Evolutionary conservation across 2,329 filamentous ascomycete species (phyloP).

Genomic region (Pseudocercospora musae): DNA sequence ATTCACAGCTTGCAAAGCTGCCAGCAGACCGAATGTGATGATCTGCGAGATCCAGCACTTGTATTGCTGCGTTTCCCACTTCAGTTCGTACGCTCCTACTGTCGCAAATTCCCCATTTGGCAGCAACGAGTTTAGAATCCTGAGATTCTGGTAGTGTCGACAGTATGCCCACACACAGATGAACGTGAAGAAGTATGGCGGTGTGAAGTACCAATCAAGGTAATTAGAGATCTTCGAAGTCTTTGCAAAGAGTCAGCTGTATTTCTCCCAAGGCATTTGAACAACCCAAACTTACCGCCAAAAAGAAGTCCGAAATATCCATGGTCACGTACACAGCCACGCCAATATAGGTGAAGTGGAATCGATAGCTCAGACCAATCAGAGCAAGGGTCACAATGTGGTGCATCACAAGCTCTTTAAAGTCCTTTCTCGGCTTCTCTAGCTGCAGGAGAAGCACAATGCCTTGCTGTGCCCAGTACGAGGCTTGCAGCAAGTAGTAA

Average conservation of each 20-base stretch:
- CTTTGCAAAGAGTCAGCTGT: conserved; percentile 41
- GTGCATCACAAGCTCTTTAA: conserved; percentile 86
- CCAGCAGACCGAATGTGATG: conserved; percentile 64
- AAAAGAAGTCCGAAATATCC: conserved; percentile 92
- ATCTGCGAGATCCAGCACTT: conserved; percentile 68
- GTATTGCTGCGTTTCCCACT: conserved; percentile 75
- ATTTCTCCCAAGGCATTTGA: neutral
- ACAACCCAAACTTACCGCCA: conserved; percentile 63
- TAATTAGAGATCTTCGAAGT: conserved; percentile 93
- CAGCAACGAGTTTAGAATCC: conserved; percentile 71
- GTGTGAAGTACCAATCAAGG: conserved; percentile 72
- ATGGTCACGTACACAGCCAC: conserved; percentile 91
- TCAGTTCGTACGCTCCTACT: conserved; percentile 69
- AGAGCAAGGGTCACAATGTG: conserved; percentile 84
- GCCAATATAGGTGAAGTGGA: conserved; percentile 95
- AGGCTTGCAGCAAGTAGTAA: conserved; percentile 91
- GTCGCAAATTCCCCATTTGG: conserved; percentile 64
- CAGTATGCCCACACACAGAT: conserved; percentile 83
- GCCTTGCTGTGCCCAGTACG: conserved; percentile 93
- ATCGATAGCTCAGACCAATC: conserved; percentile 84
- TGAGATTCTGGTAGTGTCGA: conserved; percentile 79
- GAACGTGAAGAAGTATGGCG: conserved; percentile 80
- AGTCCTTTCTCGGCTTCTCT: conserved; percentile 93
- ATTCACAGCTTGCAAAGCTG: conserved; percentile 69
- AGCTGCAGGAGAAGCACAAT: conserved; percentile 82